phyloP scores from a whole-genome alignment of 169 alveolate species.

The Plasmodium reichenowi region DNA sequence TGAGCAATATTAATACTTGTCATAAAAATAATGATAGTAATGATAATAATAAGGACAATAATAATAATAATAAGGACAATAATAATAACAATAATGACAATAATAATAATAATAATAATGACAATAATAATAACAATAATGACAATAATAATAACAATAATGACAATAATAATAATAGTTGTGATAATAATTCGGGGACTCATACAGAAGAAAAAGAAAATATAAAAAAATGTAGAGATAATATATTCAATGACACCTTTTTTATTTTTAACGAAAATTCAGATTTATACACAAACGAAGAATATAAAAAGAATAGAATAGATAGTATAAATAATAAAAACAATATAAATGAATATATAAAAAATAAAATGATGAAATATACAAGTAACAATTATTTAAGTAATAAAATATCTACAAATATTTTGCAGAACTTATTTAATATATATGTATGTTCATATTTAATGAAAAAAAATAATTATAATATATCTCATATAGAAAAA shows the following conservation, averaged over 20 bases:
- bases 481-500: neutral
- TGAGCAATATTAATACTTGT: too few species aligned
- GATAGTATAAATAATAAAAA: constrained; percentile 11
- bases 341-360: neutral
- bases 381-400: neutral
- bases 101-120: neutral
- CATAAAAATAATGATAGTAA: too few species aligned
- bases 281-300: constrained; percentile 70
- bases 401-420: constrained; percentile 32
- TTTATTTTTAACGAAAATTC: constrained; percentile 68
- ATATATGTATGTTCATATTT: constrained; percentile 68
- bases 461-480: constrained; percentile 22
- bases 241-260: constrained; percentile 35
- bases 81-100: neutral
- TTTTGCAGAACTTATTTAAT: constrained; percentile 43
- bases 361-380: neutral
- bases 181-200: neutral
- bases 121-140: neutral
- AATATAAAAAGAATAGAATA: constrained; percentile 25
- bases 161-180: neutral
- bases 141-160: neutral
- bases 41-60: neutral
- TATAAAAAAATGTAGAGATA: constrained; percentile 5
- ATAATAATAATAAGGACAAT: neutral
- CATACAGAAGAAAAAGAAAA: neutral